These are phyloP conservation scores for Backusella liffmaniae DNA, from an alignment of 192 early-diverging fungal genomes.

Conservation along the genomic window DNA sequence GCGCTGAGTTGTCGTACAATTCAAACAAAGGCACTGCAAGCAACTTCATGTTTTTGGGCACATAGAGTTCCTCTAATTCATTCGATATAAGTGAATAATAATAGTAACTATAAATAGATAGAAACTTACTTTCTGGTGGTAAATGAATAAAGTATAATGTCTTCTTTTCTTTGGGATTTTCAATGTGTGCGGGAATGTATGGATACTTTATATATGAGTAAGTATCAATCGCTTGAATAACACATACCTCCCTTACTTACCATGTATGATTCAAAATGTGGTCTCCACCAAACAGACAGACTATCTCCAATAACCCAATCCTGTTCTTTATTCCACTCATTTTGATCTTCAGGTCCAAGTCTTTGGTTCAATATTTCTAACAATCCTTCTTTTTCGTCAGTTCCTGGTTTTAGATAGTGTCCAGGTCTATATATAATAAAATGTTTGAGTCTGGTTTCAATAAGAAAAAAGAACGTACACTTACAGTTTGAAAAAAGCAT, in stretches of 20 bases:
- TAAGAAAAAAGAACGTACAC: not conserved
- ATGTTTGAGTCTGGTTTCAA: not conserved
- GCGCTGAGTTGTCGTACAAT: constrained; percentile 73
- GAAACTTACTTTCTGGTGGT: constrained; percentile 60
- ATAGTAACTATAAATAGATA: no score
- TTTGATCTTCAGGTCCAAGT: constrained; percentile 42
- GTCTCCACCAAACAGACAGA: constrained; percentile 70
- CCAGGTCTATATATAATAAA: constrained; percentile 55
- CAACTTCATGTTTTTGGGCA: constrained; percentile 78
- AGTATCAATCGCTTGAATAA: not conserved
- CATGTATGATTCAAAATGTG: constrained; percentile 77
- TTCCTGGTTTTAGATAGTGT: constrained; percentile 66
- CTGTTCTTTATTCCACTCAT: constrained; percentile 19
- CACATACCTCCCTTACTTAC: constrained; percentile 40
- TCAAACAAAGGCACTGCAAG: constrained; percentile 81
- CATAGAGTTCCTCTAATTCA: constrained; percentile 57
- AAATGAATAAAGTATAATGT: constrained; percentile 73
- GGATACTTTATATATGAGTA: constrained; percentile 58
- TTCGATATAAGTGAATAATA: not conserved
- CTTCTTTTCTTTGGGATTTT: constrained; percentile 75
- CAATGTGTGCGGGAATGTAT: constrained; percentile 76
- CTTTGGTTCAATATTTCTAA: constrained; percentile 58
- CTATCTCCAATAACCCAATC: constrained; percentile 79
- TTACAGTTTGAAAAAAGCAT: constrained; percentile 74
- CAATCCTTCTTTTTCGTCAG: constrained; percentile 73